These are phyloP conservation scores for Chytriomyces sp. DNA, from an alignment of 192 early-diverging fungal species.

Conservation along the genomic window DNA sequence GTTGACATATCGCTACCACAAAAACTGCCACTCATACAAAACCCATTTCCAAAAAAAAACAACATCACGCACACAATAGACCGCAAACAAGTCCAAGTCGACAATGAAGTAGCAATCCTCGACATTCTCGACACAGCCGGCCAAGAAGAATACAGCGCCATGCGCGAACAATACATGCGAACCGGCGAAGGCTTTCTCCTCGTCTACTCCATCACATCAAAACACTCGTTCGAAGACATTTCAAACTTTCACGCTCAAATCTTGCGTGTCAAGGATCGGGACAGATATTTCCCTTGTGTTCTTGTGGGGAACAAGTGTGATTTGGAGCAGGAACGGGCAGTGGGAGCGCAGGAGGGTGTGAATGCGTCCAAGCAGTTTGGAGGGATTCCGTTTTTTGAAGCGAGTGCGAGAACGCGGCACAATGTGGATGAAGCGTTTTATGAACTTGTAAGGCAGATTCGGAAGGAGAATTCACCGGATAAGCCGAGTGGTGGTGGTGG, in stretches of 20 bases:
- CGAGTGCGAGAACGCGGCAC: slow-evolving; percentile 83
- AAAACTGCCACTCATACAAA: too few species aligned
- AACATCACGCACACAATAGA: slow-evolving; percentile 47
- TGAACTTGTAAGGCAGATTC: slow-evolving; percentile 83
- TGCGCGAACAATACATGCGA: slow-evolving; percentile 87
- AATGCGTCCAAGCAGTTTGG: slow-evolving; percentile 78
- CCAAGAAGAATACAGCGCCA: slow-evolving; percentile 78
- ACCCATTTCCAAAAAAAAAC: too few species aligned
- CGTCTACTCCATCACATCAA: slow-evolving; percentile 80
- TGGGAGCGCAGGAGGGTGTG: slow-evolving; percentile 70
- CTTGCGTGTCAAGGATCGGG: slow-evolving; percentile 78
- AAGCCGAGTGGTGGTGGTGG: neutral
- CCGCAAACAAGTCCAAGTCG: slow-evolving; percentile 84
- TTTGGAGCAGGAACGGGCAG: slow-evolving; percentile 67
- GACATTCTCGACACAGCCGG: slow-evolving; percentile 94
- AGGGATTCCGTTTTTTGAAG: slow-evolving; percentile 80
- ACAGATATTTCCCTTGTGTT: slow-evolving; percentile 73
- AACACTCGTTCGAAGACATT: slow-evolving; percentile 78
- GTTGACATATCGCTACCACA: too few species aligned
- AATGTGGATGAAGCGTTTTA: slow-evolving; percentile 94
- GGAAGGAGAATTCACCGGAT: slow-evolving; percentile 46
- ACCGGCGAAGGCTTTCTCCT: slow-evolving; percentile 84
- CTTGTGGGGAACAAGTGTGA: slow-evolving; percentile 92
- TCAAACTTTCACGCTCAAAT: slow-evolving; percentile 74
- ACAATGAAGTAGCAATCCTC: slow-evolving; percentile 78